phyloP scores from a whole-genome alignment of 306 rosid species.

The Quercus variabilis region DNA sequence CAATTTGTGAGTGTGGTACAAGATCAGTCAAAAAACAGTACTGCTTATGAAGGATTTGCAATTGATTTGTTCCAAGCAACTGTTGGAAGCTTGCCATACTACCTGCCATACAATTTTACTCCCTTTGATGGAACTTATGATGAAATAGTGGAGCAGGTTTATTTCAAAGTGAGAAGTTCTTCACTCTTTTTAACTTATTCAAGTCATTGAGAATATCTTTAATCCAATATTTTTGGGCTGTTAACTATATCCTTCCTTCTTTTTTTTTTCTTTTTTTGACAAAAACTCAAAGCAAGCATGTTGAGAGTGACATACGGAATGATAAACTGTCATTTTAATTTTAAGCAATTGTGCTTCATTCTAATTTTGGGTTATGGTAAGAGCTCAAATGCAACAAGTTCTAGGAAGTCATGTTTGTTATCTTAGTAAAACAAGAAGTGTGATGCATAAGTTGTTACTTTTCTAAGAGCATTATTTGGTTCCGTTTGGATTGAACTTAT shows the following conservation, averaged over 20 bases:
- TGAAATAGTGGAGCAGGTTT: slow-evolving; percentile 34
- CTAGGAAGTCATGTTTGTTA: not conserved
- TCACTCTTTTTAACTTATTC: too few relatives aligned
- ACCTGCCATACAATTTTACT: slow-evolving; percentile 16
- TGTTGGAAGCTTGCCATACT: slow-evolving; percentile 21
- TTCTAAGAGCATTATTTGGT: not conserved
- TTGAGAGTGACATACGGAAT: too few relatives aligned
- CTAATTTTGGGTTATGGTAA: too few relatives aligned
- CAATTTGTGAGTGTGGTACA: slow-evolving; percentile 17
- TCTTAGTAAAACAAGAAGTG: not conserved
- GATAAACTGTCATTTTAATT: too few relatives aligned
- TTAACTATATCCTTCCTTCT: too few relatives aligned
- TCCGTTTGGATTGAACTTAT: too few relatives aligned
- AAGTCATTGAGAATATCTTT: too few relatives aligned
- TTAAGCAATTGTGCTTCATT: too few relatives aligned
- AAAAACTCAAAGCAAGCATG: too few relatives aligned
- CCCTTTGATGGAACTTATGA: slow-evolving; percentile 39
- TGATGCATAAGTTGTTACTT: not conserved
- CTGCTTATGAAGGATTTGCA: slow-evolving; percentile 25
- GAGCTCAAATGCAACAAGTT: not conserved
- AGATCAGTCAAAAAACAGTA: slow-evolving; percentile 1
- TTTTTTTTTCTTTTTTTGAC: too few relatives aligned
- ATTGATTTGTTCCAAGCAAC: slow-evolving; percentile 34
- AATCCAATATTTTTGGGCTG: too few relatives aligned
- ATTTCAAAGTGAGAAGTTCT: slow-evolving; percentile 14